phyloP scores from a whole-genome alignment of 805 yeast species.

The Wickerhamomyces mucosus region DNA sequence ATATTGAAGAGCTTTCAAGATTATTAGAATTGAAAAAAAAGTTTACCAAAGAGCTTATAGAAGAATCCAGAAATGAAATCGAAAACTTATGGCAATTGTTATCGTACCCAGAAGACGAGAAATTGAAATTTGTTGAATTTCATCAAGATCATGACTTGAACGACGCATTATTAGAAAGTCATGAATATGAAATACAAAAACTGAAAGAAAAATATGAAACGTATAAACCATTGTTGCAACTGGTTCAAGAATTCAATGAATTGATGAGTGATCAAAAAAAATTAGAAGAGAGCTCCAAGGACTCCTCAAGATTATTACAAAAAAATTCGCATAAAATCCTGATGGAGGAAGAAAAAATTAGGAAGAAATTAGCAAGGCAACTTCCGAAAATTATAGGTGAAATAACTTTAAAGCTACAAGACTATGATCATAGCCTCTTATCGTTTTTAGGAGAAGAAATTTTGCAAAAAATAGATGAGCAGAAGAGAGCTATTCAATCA shows the following conservation, averaged over 20 bases:
- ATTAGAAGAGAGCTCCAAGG: conserved; percentile 62
- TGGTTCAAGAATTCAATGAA: conserved; percentile 46
- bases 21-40: conserved; percentile 51
- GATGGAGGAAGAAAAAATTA: conserved; percentile 66
- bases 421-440: conserved; percentile 25
- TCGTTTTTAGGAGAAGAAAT: conserved; percentile 20
- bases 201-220: conserved; percentile 41
- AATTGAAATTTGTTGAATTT: conserved; percentile 33
- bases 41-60: conserved; percentile 58
- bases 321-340: conserved; percentile 73
- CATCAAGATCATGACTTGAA: conserved; percentile 31
- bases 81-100: conserved; percentile 52
- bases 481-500: conserved; percentile 9
- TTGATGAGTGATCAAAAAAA: conserved; percentile 50
- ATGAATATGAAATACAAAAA: conserved; percentile 50
- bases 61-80: conserved; percentile 50
- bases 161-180: conserved; percentile 51
- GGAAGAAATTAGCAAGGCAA: conserved; percentile 57
- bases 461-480: conserved; percentile 22
- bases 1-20: conserved; percentile 46
- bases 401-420: conserved; percentile 36
- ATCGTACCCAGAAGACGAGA: conserved; percentile 46
- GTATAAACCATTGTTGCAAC: conserved; percentile 44
- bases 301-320: conserved; percentile 68
- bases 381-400: conserved; percentile 55